These are phyloP conservation scores for Nakaseomyces delphensis DNA, from an alignment of 1,139 yeast species.

Conservation along the genomic window DNA sequence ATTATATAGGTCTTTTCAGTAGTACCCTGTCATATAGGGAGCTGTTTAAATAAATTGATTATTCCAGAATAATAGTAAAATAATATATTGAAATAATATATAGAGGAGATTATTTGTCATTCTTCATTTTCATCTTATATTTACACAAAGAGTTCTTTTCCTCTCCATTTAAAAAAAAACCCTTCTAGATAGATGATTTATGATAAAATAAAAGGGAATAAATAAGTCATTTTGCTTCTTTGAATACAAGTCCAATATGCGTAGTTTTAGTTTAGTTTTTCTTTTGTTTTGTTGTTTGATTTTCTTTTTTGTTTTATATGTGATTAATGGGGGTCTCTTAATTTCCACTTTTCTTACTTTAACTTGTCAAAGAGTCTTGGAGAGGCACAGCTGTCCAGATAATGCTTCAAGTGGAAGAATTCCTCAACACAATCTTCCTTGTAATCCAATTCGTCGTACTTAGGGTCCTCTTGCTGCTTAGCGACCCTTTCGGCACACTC, in stretches of 20 bases:
- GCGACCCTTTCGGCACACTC: constrained; percentile 95
- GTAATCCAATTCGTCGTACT: constrained; percentile 66
- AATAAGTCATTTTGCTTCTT: neutral
- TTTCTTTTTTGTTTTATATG: neutral
- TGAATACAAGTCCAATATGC: no score
- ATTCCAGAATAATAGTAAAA: no score
- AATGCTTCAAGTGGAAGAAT: constrained; percentile 93
- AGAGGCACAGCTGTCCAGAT: constrained; percentile 86
- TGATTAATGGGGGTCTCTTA: neutral
- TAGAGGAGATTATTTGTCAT: no score
- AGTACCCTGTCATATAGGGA: no score
- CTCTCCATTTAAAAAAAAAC: no score
- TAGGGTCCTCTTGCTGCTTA: constrained; percentile 74
- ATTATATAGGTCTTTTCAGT: no score
- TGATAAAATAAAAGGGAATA: neutral
- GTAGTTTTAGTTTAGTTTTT: neutral
- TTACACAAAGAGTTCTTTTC: no score
- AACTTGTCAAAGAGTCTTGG: constrained; percentile 82
- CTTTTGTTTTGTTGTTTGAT: neutral
- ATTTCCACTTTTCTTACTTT: constrained; percentile 42
- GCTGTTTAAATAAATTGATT: no score
- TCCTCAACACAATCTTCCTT: constrained; percentile 98
- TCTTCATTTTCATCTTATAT: no score
- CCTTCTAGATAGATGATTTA: no score
- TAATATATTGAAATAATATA: no score